Evolutionary conservation across 352 stramenopile species (phyloP).

Genomic region (Phytophthora quininea): DNA sequence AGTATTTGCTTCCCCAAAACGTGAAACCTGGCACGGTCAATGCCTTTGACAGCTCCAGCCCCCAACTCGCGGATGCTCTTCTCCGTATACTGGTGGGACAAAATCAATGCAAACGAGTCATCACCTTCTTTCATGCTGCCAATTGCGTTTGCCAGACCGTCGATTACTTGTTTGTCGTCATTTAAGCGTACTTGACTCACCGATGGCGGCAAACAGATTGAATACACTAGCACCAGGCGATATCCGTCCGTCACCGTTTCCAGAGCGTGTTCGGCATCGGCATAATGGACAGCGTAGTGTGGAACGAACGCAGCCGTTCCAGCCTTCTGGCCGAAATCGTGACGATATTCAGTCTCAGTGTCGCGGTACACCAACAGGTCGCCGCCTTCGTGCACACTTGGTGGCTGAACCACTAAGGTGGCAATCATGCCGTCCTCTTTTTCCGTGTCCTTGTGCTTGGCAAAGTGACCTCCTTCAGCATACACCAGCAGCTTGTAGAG

Average conservation of each 20-base stretch:
- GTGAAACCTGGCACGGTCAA: slow-evolving; percentile 18
- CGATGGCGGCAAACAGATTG: slow-evolving; percentile 24
- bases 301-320: slow-evolving; percentile 16
- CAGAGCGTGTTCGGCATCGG: slow-evolving; percentile 29
- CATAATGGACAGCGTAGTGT: slow-evolving; percentile 32
- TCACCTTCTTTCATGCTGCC: slow-evolving; percentile 43
- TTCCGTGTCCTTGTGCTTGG: slow-evolving; percentile 55
- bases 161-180: background rate
- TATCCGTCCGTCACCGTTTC: slow-evolving; percentile 25
- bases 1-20: slow-evolving; percentile 7
- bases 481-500: slow-evolving; percentile 41
- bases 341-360: slow-evolving; percentile 6
- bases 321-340: slow-evolving; percentile 26
- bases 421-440: slow-evolving; percentile 61
- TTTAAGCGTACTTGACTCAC: slow-evolving; percentile 3
- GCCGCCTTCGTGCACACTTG: slow-evolving; percentile 29
- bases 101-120: slow-evolving; percentile 23
- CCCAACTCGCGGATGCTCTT: slow-evolving; percentile 19
- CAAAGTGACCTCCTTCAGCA: slow-evolving; percentile 45
- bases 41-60: slow-evolving; percentile 16
- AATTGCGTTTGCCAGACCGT: slow-evolving; percentile 21
- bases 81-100: slow-evolving; percentile 28
- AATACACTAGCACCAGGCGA: slow-evolving; percentile 30
- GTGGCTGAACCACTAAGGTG: slow-evolving; percentile 51
- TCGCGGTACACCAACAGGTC: slow-evolving; percentile 28